Evolutionary conservation across 768 basidiomycete species (phyloP).

Genomic region (Kwoniella pini): DNA sequence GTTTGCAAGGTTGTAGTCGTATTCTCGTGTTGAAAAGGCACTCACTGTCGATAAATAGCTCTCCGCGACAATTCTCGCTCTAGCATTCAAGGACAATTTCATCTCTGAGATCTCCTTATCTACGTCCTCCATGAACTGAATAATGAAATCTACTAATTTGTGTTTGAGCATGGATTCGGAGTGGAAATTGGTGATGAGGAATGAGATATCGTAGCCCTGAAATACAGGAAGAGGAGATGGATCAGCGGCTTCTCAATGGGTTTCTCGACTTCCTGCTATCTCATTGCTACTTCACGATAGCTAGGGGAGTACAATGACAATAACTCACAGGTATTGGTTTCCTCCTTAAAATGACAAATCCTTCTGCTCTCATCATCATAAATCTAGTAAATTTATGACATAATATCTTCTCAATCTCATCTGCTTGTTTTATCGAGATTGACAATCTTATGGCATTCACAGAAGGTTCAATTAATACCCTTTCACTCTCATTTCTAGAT

Average conservation of each 20-base stretch:
- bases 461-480: constrained; percentile 93
- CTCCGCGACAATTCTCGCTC: constrained; percentile 95
- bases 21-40: too few species aligned
- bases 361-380: constrained; percentile 98
- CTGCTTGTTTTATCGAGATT: constrained; percentile 98
- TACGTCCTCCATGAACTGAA: constrained; percentile 99
- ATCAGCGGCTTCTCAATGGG: too few species aligned
- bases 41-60: constrained; percentile 89
- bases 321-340: constrained; percentile 78
- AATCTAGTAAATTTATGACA: constrained; percentile 98
- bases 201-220: constrained; percentile 97
- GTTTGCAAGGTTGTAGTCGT: too few species aligned
- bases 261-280: too few species aligned
- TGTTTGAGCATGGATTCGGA: constrained; percentile 99
- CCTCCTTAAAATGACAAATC: constrained; percentile 91
- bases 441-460: constrained; percentile 95
- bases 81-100: constrained; percentile 93
- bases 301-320: neutral
- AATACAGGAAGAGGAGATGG: neutral
- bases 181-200: constrained; percentile 94
- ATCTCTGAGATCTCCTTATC: constrained; percentile 99
- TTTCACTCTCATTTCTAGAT: constrained; percentile 95
- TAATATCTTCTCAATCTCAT: constrained; percentile 95
- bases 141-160: constrained; percentile 99
- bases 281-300: too few species aligned